These are phyloP conservation scores for Aspergillus calidoustus DNA, from an alignment of 2,329 filamentous ascomycete species.

Conservation along the genomic window DNA sequence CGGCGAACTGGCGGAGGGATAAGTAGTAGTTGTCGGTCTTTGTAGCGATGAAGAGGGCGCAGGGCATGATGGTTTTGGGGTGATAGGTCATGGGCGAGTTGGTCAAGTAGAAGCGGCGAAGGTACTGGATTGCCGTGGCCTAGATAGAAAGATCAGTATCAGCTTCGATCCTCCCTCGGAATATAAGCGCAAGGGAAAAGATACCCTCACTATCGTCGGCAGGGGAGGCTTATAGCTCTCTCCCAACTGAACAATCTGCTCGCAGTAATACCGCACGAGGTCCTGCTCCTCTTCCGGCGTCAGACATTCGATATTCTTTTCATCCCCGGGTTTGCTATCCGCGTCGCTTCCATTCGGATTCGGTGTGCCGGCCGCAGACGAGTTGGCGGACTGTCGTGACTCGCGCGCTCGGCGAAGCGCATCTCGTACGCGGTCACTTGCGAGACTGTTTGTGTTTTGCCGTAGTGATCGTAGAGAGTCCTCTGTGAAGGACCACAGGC, in stretches of 20 bases:
- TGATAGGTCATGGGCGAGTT: constrained; percentile 97
- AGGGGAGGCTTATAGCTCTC: constrained; percentile 62
- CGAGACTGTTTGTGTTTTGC: constrained; percentile 76
- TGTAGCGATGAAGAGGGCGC: constrained; percentile 87
- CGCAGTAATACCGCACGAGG: constrained; percentile 79
- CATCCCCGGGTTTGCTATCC: constrained; percentile 38
- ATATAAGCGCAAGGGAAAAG: constrained; percentile 15
- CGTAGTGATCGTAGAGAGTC: constrained; percentile 73
- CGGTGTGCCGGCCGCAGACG: constrained; percentile 37
- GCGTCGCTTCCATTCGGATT: constrained; percentile 36
- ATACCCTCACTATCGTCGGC: constrained; percentile 64
- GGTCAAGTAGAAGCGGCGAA: constrained; percentile 92
- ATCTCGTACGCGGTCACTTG: constrained; percentile 68
- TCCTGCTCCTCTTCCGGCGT: constrained; percentile 81
- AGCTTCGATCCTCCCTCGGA: not conserved
- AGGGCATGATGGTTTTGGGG: constrained; percentile 84
- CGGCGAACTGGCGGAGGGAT: constrained; percentile 67
- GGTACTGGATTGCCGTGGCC: constrained; percentile 84
- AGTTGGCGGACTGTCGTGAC: constrained; percentile 36
- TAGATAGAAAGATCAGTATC: constrained; percentile 28
- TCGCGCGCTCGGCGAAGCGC: constrained; percentile 57
- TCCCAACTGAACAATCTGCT: constrained; percentile 61
- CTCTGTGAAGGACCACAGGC: constrained; percentile 89
- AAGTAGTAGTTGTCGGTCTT: constrained; percentile 89
- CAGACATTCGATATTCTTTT: constrained; percentile 71